phyloP scores from a whole-genome alignment of 345 rosid species.

The Lagerstroemia speciosa region DNA sequence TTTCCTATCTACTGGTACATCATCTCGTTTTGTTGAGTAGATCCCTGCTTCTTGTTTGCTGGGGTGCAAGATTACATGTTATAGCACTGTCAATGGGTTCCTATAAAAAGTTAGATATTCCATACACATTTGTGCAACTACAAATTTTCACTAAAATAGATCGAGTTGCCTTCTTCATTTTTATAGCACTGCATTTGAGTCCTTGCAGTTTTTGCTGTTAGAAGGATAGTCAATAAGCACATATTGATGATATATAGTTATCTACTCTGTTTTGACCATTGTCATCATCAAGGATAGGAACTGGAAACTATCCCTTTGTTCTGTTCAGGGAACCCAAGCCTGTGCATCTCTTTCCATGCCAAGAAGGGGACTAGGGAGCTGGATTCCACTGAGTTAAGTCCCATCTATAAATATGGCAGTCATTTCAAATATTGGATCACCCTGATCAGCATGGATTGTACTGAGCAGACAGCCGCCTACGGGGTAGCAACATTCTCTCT shows the following conservation, averaged over 20 bases:
- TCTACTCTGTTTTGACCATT: no score
- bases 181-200: no score
- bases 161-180: neutral
- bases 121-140: neutral
- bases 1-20: neutral
- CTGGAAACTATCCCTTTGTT: no score
- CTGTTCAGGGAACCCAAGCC: neutral
- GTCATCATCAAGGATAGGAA: no score
- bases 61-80: neutral
- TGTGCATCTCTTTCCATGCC: neutral
- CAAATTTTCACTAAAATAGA: neutral
- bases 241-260: no score
- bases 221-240: neutral
- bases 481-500: conserved; percentile 74
- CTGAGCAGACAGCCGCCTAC: conserved; percentile 24
- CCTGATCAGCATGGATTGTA: neutral
- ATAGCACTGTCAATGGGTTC: neutral
- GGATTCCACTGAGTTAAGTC: neutral
- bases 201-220: neutral
- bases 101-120: no score
- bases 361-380: neutral
- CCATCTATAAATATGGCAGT: neutral
- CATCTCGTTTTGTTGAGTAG: neutral
- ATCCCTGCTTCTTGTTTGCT: neutral
- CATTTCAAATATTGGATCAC: neutral